Percentiles rank a stretch among this genome's conserved stretches.
Evolutionary conservation across 331 rosid species (phyloP).

Genomic region (Acacia pycnantha): DNA sequence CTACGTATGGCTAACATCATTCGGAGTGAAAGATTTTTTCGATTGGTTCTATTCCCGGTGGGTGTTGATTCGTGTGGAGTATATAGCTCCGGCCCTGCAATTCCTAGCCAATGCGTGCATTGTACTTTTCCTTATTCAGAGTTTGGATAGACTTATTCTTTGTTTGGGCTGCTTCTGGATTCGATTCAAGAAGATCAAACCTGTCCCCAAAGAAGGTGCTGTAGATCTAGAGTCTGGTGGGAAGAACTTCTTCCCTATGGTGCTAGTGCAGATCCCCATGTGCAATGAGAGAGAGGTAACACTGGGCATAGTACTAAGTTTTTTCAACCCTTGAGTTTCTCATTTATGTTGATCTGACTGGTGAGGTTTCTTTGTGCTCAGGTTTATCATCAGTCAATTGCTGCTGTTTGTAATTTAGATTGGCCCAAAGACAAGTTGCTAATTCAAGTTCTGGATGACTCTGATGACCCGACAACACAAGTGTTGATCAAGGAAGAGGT

Average conservation of each 20-base stretch:
- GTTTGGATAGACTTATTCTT: slow-evolving; percentile 73
- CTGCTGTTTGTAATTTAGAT: slow-evolving; percentile 80
- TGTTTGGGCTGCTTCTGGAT: slow-evolving; percentile 94
- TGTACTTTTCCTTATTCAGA: slow-evolving; percentile 75
- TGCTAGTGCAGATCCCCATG: slow-evolving; percentile 98
- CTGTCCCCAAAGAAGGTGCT: slow-evolving; percentile 46
- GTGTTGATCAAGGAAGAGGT: slow-evolving; percentile 74
- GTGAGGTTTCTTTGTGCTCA: slow-evolving; percentile 41
- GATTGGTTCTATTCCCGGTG: slow-evolving; percentile 68
- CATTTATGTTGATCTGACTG: background rate
- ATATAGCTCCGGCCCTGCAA: slow-evolving; percentile 81
- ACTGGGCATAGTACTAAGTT: background rate
- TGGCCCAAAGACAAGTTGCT: slow-evolving; percentile 83
- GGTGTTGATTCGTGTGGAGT: slow-evolving; percentile 74
- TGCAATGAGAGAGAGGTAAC: slow-evolving; percentile 89
- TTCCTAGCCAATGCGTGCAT: slow-evolving; percentile 78
- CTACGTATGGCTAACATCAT: slow-evolving; percentile 43
- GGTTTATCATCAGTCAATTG: slow-evolving; percentile 95
- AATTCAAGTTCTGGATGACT: slow-evolving; percentile 85
- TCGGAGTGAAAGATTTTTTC: slow-evolving; percentile 56
- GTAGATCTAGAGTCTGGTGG: slow-evolving; percentile 71
- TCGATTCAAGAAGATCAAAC: slow-evolving; percentile 74
- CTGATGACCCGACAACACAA: slow-evolving; percentile 78
- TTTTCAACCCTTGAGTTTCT: background rate
- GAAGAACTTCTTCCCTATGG: slow-evolving; percentile 70